Evolutionary conservation across 2,329 filamentous ascomycete species (phyloP), one percentile per base, ranked within the genome.

Genomic region (Coniochaeta prunicola): DNA sequence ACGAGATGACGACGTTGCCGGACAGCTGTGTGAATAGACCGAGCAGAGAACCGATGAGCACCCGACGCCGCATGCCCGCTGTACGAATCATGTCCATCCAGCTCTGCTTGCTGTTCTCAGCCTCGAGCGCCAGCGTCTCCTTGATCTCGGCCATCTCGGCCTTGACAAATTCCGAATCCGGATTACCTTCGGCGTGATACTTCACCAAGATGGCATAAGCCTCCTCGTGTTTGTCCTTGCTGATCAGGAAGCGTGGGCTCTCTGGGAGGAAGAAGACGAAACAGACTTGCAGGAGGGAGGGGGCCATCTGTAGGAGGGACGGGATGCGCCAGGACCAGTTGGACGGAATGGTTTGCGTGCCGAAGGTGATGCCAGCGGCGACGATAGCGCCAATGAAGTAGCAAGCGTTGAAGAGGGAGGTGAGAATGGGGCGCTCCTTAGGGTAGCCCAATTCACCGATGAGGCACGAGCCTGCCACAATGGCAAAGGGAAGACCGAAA

Each of bases 111-210:
- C 80, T 78, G 53, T 76, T 70, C 61, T 86, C 80, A 36, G 79
- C 67, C 65, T 84, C 81, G 13, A 82, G 65, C 58, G 77, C 75
- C 63, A 84, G 78, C 3, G 82, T 82, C 3, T 77, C 74, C 61
- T 79, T 73, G 63, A 88, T 87, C 67, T 87, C 82, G 0, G 77
- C 77, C 65, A 86, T 80, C 65, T 88, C 85, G 9, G 81, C 82
- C 57, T 77, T 75, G 28, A 86, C 81, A 13, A 85, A 76, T 13
- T 77, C 70, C 0, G 79, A 82, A 34, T 75, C 68, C 7, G 73
- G 62, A 73, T 83, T 74, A 2, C 79, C 81, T 64, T 83, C 81
- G 19, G 80, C 80, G 61, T 79, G 68, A 62, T 69, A 69, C 61
- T 62, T 62, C 63, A 69, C 57, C 26, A 70, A 63, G 34, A 67